Evolutionary conservation across 371 early-diverging fungal species (phyloP), one percentile per base, ranked within the genome.

Genomic region (Mucor racemosus): DNA sequence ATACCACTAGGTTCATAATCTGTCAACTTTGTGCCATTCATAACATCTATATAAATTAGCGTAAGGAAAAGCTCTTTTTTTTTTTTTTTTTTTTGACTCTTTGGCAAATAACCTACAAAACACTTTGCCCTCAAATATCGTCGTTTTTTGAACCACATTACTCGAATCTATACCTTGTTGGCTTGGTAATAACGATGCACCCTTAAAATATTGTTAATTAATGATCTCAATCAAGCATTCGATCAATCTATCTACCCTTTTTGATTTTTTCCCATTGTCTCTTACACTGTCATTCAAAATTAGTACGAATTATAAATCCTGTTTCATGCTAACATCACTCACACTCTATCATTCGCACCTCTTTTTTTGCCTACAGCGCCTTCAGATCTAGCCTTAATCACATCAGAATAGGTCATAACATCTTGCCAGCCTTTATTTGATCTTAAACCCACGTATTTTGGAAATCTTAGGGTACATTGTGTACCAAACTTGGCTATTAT

Each of bases 391-490:
- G 57, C 69, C 59, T 62, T 67, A 21, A 46, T 42, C 33, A 68
- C 60, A 11, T 55, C 66, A 21, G 46, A 36, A 33, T 26, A 50
- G 31, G 60, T 85, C 88, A 88, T 84, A 11, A 84, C 78, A 36
- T 86, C 86, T 10, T 79, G 72, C 74, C 81, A 82, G 13, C 73
- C 75, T 71, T 94, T 92, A 71, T 94, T 92, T 9, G 80, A 68
- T 36, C 94, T 82, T 17, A 92, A 65, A 44, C 70, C 76, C 8
- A 87, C 75, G 69, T 89, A 90, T 5, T 91, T 80, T 6, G 94
- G 94, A 65, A 94, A 94, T 21, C 94, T 86, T 17, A 94, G 69
- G 5, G 94, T 92, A 50, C 74, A 86, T 31, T 86, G 81, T 14
- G 85, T 62, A 0, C 85, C 88, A 62, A 86, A 91, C 31, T 77